These are phyloP conservation scores for Raphidocelis subcapitata DNA, from an alignment of 139 green algal genomes.

Conservation along the genomic window DNA sequence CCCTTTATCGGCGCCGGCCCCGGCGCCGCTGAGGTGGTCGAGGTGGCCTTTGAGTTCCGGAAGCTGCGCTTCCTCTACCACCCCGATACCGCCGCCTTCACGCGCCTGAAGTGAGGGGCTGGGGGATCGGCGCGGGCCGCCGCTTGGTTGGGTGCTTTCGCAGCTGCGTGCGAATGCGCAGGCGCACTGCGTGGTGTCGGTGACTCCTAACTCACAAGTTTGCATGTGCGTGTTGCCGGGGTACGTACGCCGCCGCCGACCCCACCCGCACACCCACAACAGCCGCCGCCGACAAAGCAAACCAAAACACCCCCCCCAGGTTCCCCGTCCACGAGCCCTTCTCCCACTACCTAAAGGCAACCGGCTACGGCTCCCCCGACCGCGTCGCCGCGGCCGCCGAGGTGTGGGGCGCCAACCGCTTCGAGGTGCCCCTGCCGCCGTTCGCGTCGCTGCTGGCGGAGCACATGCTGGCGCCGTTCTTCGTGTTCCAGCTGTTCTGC, in stretches of 20 bases:
- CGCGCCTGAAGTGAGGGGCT: slow-evolving; percentile 56
- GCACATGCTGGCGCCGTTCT: slow-evolving; percentile 97
- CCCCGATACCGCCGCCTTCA: slow-evolving; percentile 45
- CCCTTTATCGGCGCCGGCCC: neutral
- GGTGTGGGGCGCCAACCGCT: slow-evolving; percentile 70
- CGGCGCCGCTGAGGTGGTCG: slow-evolving; percentile 19
- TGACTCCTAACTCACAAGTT: too few species aligned
- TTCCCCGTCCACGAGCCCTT: slow-evolving; percentile 34
- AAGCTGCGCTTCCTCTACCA: slow-evolving; percentile 79
- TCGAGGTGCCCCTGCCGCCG: slow-evolving; percentile 74
- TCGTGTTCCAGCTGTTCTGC: slow-evolving; percentile 97
- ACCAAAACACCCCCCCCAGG: too few species aligned
- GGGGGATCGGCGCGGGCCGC: too few species aligned
- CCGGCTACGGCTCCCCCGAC: slow-evolving; percentile 9
- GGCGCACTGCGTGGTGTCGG: too few species aligned
- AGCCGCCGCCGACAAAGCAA: too few species aligned
- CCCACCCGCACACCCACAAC: too few species aligned
- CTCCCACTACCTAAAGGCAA: slow-evolving; percentile 26
- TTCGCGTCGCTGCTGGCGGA: slow-evolving; percentile 82
- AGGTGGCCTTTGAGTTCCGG: slow-evolving; percentile 77
- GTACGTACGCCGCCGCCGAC: too few species aligned
- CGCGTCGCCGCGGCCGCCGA: slow-evolving; percentile 45
- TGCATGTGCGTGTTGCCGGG: too few species aligned
- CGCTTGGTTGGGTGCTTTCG: too few species aligned
- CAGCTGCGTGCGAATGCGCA: too few species aligned